Evolutionary conservation across 345 rosid genomes (phyloP).

Genomic region (Cardamine resedifolia): DNA sequence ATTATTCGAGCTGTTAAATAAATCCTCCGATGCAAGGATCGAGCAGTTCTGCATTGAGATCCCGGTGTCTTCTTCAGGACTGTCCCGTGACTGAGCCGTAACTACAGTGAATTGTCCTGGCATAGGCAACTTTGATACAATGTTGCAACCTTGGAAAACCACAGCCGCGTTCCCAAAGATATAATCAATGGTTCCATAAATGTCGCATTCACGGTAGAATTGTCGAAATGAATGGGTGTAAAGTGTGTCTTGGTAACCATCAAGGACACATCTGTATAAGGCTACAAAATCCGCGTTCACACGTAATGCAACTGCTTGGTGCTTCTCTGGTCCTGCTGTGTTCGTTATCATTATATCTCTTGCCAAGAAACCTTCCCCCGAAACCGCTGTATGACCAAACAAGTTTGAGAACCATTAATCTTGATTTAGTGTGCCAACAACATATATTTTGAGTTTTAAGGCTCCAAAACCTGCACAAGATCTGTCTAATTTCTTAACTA

Average conservation of each 20-base stretch:
- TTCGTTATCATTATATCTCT: constrained; percentile 68
- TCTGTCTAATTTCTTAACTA: background rate
- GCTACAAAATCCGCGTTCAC: constrained; percentile 71
- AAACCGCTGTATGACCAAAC: constrained; percentile 53
- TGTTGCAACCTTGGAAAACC: constrained; percentile 68
- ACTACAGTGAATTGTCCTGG: constrained; percentile 65
- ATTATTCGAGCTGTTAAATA: constrained; percentile 32
- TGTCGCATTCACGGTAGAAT: constrained; percentile 77
- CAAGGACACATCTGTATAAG: constrained; percentile 52
- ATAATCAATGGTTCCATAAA: constrained; percentile 70
- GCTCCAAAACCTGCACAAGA: background rate
- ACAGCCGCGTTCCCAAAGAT: constrained; percentile 80
- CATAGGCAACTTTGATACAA: constrained; percentile 65
- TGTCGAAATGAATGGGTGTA: constrained; percentile 73
- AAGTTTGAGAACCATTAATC: constrained; percentile 2
- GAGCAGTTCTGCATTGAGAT: constrained; percentile 82
- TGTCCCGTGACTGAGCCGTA: constrained; percentile 73
- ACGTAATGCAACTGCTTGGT: constrained; percentile 81
- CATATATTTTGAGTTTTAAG: background rate
- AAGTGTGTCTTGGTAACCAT: constrained; percentile 74
- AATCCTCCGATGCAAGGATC: constrained; percentile 54
- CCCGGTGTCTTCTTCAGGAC: constrained; percentile 66
- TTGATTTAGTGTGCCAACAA: background rate
- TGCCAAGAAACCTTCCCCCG: constrained; percentile 79
- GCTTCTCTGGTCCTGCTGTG: constrained; percentile 73